Evolutionary conservation across 352 stramenopile species (phyloP).

Genomic region (Phytophthora multivora): DNA sequence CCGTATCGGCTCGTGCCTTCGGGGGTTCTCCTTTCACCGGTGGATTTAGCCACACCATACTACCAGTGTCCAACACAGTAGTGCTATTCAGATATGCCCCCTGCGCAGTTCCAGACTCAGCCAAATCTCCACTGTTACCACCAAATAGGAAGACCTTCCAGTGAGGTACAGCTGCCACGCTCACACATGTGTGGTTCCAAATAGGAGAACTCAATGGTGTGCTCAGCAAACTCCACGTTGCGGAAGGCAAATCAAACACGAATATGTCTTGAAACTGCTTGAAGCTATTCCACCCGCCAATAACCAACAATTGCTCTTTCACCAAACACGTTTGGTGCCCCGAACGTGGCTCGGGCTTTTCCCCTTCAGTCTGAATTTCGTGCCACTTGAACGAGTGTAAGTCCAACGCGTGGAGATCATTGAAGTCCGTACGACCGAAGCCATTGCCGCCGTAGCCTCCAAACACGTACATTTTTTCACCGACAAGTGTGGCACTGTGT

Average conservation of each 20-base stretch:
- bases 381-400: conserved; percentile 93
- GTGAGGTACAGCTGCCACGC: conserved; percentile 94
- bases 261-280: conserved; percentile 97
- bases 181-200: conserved; percentile 96
- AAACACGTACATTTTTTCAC: conserved; percentile 94
- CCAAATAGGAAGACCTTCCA: conserved; percentile 99
- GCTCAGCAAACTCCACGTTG: conserved; percentile 82
- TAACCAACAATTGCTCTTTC: conserved; percentile 92
- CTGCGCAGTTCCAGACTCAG: conserved; percentile 84
- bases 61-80: conserved; percentile 92
- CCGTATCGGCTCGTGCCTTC: conserved; percentile 90
- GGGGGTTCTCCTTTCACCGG: conserved; percentile 81
- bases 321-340: conserved; percentile 93
- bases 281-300: conserved; percentile 96
- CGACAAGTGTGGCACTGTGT: conserved; percentile 90
- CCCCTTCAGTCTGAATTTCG: conserved; percentile 83
- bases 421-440: conserved; percentile 95
- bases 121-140: conserved; percentile 94
- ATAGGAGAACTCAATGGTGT: conserved; percentile 67
- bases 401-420: conserved; percentile 93
- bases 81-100: conserved; percentile 91
- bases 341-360: conserved; percentile 92
- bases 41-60: conserved; percentile 73
- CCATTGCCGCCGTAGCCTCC: conserved; percentile 96
- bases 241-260: conserved; percentile 88